Conservation (phyloP, 306 rosid species). For the Cicer yamashitae region DNA sequence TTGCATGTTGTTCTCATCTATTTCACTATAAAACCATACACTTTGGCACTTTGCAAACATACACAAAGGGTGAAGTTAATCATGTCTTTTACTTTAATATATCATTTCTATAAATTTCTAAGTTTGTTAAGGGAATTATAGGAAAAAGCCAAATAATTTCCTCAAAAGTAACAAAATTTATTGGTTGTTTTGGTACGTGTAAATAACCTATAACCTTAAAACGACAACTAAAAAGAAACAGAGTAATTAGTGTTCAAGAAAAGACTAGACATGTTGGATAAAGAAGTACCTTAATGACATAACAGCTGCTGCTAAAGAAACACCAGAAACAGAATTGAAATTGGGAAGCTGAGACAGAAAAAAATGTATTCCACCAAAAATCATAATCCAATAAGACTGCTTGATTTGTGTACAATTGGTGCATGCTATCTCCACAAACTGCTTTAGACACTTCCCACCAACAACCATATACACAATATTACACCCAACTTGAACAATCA, state of each 20-base stretch:
- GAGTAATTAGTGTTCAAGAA: background rate
- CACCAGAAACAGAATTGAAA: conserved; percentile 88
- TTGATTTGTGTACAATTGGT: conserved; percentile 67
- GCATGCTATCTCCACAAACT: conserved; percentile 86
- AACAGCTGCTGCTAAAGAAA: conserved; percentile 88
- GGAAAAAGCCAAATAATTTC: too few species aligned
- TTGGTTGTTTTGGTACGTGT: too few species aligned
- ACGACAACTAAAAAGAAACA: too few species aligned
- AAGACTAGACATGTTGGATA: background rate
- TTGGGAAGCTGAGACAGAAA: conserved; percentile 97
- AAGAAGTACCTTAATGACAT: conserved; percentile 79
- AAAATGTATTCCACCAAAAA: conserved; percentile 84
- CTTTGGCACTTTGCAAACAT: conserved; percentile 1
- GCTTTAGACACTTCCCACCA: conserved; percentile 86
- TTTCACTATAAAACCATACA: background rate
- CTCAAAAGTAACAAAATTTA: too few species aligned
- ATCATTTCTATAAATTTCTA: background rate
- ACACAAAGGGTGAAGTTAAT: background rate
- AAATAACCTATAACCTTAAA: too few species aligned
- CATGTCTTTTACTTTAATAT: background rate
- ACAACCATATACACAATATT: conserved; percentile 87
- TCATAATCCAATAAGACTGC: conserved; percentile 83
- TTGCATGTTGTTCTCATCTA: background rate
- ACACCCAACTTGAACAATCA: conserved; percentile 90
- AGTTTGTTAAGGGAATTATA: too few species aligned